Evolutionary conservation across 108 stramenopile species (phyloP).

Genomic region (Seminavis robusta): DNA sequence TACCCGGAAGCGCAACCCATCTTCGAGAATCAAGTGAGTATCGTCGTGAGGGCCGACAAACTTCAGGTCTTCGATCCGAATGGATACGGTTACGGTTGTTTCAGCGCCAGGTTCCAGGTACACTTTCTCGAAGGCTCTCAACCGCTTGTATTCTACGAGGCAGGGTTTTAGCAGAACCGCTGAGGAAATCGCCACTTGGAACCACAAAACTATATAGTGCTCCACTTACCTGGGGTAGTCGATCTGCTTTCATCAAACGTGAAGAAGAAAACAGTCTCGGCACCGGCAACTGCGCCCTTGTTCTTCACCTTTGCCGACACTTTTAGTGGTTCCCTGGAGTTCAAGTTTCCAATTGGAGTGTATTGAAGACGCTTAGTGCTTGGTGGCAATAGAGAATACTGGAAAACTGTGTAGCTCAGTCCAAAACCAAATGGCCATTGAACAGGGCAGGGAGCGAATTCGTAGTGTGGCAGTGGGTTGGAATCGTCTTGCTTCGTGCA

Average conservation of each 20-base stretch:
- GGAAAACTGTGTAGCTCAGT: conserved; percentile 45
- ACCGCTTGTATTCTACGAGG: conserved; percentile 66
- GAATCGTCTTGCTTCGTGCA: conserved; percentile 36
- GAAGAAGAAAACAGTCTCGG: conserved; percentile 41
- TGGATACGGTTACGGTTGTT: conserved; percentile 10
- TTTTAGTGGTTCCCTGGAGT: conserved; percentile 1
- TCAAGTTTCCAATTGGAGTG: neutral
- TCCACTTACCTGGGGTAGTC: conserved; percentile 56
- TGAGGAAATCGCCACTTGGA: too few species aligned
- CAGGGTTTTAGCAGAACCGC: too few species aligned
- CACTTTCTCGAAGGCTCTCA: conserved; percentile 44
- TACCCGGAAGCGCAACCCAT: conserved; percentile 35
- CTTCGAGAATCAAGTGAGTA: conserved; percentile 43
- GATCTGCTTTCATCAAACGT: conserved; percentile 54
- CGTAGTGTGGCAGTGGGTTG: conserved; percentile 44
- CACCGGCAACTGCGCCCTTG: conserved; percentile 28
- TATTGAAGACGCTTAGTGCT: conserved; percentile 15
- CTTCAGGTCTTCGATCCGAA: conserved; percentile 32
- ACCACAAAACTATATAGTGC: too few species aligned
- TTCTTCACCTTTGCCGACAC: conserved; percentile 39
- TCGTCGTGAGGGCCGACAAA: conserved; percentile 62
- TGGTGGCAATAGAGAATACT: conserved; percentile 21
- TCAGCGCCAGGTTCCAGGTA: conserved; percentile 30
- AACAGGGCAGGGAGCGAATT: conserved; percentile 46
- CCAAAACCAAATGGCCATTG: conserved; percentile 74